A percentile compares a stretch with the other conserved stretches of the same genome.
Evolutionary conservation across 2,329 filamentous ascomycete species (phyloP).

Genomic region (Myrmaecium sp.): DNA sequence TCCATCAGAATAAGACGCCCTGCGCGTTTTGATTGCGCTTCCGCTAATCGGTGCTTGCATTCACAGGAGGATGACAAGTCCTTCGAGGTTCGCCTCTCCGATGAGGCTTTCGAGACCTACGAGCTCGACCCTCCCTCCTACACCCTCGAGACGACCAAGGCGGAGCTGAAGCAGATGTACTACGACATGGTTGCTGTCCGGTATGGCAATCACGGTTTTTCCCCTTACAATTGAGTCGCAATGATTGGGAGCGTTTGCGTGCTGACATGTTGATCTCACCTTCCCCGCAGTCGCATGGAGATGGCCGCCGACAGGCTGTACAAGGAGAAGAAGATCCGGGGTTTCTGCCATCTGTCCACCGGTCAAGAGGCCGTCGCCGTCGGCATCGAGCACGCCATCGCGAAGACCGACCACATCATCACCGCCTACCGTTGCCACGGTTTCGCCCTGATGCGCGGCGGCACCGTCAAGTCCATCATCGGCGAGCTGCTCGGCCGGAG

Average conservation of each 20-base stretch:
- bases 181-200: constrained; percentile 88
- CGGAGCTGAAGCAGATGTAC: constrained; percentile 98
- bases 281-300: constrained; percentile 70
- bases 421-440: constrained; percentile 99
- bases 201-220: constrained; percentile 35
- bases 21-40: neutral
- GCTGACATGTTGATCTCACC: constrained; percentile 3
- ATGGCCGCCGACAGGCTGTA: constrained; percentile 98
- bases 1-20: constrained; percentile 3
- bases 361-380: constrained; percentile 95
- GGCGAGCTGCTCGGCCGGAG: constrained; percentile 88
- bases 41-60: neutral
- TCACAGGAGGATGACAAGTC: constrained; percentile 77
- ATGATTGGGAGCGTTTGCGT: neutral
- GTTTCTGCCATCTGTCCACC: constrained; percentile 97
- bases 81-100: constrained; percentile 82
- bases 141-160: constrained; percentile 87
- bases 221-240: constrained; percentile 1
- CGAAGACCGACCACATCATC: constrained; percentile 82
- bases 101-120: constrained; percentile 99
- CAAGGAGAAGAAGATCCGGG: constrained; percentile 99
- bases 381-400: constrained; percentile 92
- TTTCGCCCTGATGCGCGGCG: constrained; percentile 93
- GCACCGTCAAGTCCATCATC: constrained; percentile 77
- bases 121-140: constrained; percentile 93